Evolutionary conservation across 331 rosid genomes (phyloP).

Genomic region (Acacia concinna): DNA sequence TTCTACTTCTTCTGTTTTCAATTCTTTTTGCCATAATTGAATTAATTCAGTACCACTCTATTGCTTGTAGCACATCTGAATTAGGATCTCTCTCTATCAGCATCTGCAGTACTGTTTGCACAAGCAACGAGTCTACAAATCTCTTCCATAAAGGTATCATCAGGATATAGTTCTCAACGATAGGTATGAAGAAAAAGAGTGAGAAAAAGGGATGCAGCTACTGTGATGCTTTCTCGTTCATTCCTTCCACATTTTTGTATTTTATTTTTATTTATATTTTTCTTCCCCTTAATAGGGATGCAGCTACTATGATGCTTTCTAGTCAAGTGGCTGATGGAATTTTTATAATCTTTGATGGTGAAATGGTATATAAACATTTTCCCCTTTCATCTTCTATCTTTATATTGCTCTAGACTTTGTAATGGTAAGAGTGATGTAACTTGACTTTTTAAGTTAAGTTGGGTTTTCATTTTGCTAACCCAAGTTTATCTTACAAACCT

Average conservation of each 20-base stretch:
- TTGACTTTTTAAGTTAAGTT: not conserved
- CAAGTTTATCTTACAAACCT: not conserved
- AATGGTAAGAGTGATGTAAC: not conserved
- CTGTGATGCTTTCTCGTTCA: no score
- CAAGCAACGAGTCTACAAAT: not conserved
- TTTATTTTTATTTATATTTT: not conserved
- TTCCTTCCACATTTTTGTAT: slow-evolving; percentile 11
- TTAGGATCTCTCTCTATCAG: not conserved
- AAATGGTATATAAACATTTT: slow-evolving; percentile 62
- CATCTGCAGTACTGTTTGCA: not conserved
- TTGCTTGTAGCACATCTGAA: not conserved
- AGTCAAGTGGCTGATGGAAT: slow-evolving; percentile 97
- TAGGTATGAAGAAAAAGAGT: no score
- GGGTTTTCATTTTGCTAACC: not conserved
- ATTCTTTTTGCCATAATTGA: not conserved
- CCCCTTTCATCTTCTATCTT: not conserved
- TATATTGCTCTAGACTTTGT: not conserved
- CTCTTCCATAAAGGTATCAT: not conserved
- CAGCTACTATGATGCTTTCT: slow-evolving; percentile 88
- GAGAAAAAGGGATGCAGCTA: no score
- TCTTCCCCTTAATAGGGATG: slow-evolving; percentile 52
- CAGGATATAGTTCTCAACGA: no score
- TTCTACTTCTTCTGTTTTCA: not conserved
- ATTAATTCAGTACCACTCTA: not conserved
- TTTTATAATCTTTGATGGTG: slow-evolving; percentile 79